A percentile compares a stretch with the other conserved stretches of the same genome.
phyloP scores from a whole-genome alignment of 768 basidiomycete species.

The Psilocybe tampanensis region DNA sequence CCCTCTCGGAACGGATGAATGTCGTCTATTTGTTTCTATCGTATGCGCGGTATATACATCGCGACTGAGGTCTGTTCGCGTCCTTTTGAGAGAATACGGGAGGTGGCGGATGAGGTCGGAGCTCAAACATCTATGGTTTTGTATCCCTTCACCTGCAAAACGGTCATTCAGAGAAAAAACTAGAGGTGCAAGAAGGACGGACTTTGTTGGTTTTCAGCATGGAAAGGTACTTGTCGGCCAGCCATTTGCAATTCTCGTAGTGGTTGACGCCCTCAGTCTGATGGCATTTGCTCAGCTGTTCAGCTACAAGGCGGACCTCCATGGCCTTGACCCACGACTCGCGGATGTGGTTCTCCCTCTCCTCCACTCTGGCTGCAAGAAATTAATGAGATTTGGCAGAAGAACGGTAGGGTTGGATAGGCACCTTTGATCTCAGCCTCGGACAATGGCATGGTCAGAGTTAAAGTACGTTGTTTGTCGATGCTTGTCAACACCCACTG shows the following conservation, averaged over 20 bases:
- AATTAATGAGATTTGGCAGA: not conserved
- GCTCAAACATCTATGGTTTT: constrained; percentile 66
- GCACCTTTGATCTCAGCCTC: constrained; percentile 52
- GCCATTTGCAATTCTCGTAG: constrained; percentile 85
- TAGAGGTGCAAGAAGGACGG: constrained; percentile 29
- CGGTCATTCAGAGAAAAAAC: not conserved
- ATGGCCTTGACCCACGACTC: constrained; percentile 96
- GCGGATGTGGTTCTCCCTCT: constrained; percentile 75
- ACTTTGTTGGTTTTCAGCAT: constrained; percentile 86
- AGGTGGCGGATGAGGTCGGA: constrained; percentile 5
- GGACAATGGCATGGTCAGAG: constrained; percentile 25
- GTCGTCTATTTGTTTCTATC: constrained; percentile 7
- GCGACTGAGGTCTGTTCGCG: not conserved
- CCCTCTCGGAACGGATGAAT: not conserved
- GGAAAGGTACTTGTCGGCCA: constrained; percentile 77
- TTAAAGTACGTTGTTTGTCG: constrained; percentile 22
- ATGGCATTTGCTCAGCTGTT: constrained; percentile 90
- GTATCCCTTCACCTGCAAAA: constrained; percentile 76
- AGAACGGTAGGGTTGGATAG: constrained; percentile 3
- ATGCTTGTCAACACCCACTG: constrained; percentile 21
- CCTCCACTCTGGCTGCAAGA: constrained; percentile 57
- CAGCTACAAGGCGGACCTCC: constrained; percentile 87
- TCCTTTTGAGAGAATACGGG: not conserved
- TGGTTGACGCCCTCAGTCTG: constrained; percentile 90
- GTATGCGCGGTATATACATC: constrained; percentile 5